Percentiles rank a stretch among this genome's conserved stretches.
Evolutionary conservation across 108 stramenopile genomes (phyloP).

Genomic region (Conticribra weissflogii): DNA sequence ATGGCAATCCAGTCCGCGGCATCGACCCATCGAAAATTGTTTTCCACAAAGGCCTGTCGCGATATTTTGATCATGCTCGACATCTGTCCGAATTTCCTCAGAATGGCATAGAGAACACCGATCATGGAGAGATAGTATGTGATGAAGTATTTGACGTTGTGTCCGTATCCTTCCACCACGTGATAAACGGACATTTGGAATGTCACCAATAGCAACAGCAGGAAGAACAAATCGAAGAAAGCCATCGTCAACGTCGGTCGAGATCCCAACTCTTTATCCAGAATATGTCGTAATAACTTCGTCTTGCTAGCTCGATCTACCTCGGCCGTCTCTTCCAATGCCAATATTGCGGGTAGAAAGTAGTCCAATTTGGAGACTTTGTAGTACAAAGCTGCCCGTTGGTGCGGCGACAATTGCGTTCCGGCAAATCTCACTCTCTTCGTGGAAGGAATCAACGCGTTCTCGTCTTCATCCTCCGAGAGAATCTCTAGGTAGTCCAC

Average conservation of each 20-base stretch:
- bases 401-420: constrained; percentile 38
- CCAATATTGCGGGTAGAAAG: constrained; percentile 51
- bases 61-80: constrained; percentile 54
- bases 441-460: constrained; percentile 44
- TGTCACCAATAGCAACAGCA: constrained; percentile 38
- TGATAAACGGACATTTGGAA: constrained; percentile 53
- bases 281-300: constrained; percentile 46
- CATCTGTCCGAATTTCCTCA: constrained; percentile 53
- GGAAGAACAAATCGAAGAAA: constrained; percentile 50
- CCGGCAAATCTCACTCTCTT: constrained; percentile 49
- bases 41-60: constrained; percentile 48
- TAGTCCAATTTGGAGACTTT: constrained; percentile 51
- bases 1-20: constrained; percentile 49
- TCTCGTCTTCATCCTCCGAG: constrained; percentile 55
- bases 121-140: constrained; percentile 52
- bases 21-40: constrained; percentile 54
- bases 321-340: constrained; percentile 48
- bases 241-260: constrained; percentile 49
- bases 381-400: constrained; percentile 42
- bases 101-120: constrained; percentile 39
- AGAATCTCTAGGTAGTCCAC: constrained; percentile 56
- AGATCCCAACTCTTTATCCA: constrained; percentile 49
- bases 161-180: constrained; percentile 37
- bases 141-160: constrained; percentile 23
- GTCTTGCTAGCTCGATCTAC: constrained; percentile 49